phyloP scores from a whole-genome alignment of 225 moss, liverwort and hornwort species.

The Antitrichia curtipendula region DNA sequence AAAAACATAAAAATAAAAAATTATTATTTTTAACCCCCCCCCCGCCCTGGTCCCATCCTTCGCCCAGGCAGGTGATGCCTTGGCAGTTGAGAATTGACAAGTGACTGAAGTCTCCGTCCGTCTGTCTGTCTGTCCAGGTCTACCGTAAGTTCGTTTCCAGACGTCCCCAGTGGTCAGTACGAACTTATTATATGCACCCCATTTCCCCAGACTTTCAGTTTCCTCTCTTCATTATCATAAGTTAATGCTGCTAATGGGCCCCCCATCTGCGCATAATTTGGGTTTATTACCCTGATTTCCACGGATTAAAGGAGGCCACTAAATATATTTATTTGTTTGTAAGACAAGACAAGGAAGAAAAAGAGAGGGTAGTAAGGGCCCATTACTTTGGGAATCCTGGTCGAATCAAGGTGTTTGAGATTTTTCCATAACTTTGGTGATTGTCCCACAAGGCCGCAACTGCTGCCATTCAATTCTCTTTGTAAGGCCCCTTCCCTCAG shows the following conservation, averaged over 20 bases:
- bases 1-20: too few relatives aligned
- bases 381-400: neutral
- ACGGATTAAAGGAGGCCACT: neutral
- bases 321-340: neutral
- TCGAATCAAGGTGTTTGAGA: neutral
- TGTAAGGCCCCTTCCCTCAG: neutral
- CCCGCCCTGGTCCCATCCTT: too few relatives aligned
- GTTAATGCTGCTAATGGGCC: neutral
- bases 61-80: neutral
- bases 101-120: neutral
- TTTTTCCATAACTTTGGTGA: neutral
- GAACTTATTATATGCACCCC: neutral
- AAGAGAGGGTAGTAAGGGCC: neutral
- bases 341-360: too few relatives aligned
- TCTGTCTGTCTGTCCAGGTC: neutral
- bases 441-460: neutral
- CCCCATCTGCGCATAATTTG: neutral
- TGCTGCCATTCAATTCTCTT: neutral
- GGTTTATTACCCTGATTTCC: neutral
- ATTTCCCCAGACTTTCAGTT: neutral
- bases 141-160: neutral
- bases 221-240: neutral
- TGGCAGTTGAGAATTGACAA: neutral
- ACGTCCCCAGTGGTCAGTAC: neutral
- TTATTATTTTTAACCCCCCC: too few relatives aligned